Evolutionary conservation across 108 stramenopile species (phyloP), one percentile per base, ranked within the genome.

Genomic region (Nitzschia sp.): DNA sequence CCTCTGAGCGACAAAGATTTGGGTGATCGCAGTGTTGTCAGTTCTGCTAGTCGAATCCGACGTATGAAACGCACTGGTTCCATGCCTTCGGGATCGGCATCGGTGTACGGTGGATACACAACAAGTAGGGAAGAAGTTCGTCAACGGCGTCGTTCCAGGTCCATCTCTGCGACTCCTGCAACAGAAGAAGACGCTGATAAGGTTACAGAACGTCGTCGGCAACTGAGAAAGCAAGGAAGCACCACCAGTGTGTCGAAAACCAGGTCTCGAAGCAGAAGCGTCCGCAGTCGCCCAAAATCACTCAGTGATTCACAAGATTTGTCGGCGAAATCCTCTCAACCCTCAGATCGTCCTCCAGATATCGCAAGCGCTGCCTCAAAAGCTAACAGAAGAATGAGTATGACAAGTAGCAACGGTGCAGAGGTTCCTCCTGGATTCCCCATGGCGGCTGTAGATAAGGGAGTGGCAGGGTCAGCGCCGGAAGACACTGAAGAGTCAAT

Each of bases 361-460:
- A 19, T 44, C 3, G 61, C 42, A 44, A 42, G 43, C 3, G 8
- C n/a, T 43, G 22, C 61, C 8, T 20, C 38, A 11, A 37, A 42
- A 3, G 15, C 40, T 0, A 5, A 43, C 8, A 15, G 43, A 19
- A 43, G 37, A 46, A 11, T 62, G 21, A 62, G 61, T 38, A 19
- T 65, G 34, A 52, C 51, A 7, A 51, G 39, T 38, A 25, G 62
- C 12, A 63, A 63, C 22, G 64, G 64, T 34, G 64, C 64, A 1
- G 64, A 65, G 34, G 34, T 65, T 6, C 64, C 64, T 37, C 64
- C 64, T 22, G 64, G 64, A 17, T 65, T 65, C 22, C 64, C 64
- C 10, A 26, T 65, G 41, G 64, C 64, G 1, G 64, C 64, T 37
- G 51, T 65, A 14, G 51, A 65, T 44, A 51, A 62, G 24, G 12